Evolutionary conservation across 164 flowering plant species (phyloP), one percentile per base, ranked within the genome.

Genomic region (Santalum album): DNA sequence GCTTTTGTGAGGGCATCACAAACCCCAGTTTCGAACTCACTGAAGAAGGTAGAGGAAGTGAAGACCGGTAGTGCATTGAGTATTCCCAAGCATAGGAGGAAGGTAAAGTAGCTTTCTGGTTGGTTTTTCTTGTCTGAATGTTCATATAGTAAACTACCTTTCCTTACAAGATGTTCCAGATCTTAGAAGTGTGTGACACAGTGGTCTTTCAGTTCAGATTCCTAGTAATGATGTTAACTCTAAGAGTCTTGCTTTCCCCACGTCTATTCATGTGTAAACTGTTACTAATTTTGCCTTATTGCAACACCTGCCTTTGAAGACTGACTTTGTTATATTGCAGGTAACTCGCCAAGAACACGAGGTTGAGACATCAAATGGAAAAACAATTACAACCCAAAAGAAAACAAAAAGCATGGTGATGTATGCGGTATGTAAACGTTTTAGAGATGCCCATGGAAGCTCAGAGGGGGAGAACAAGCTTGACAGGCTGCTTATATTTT

Each of bases 341-440:
- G 96, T 89, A 23, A 87, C 97, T 59, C 96, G 62, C 57, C 95
- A 54, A 64, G 97, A 89, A 70, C 83, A 89, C 73, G 97, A 92
- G 73, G 83, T 87, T 70, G 96, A 89, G 68, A 87, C 88, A 7
- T 57, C 83, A 22, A 75, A 87, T 77, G 88, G 94, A 49, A 74
- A 81, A 67, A 87, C 82, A 46, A 71, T 87, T 39, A 87, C 96
- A 46, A 89, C 85, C 65, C 69, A 87, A 50, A 78, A 82, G 53
- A 91, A 83, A 68, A 86, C 95, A 24, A 88, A 66, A 69, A 87
- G 95, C 59, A 92, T 96, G 15, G 88, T 85, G 56, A 77, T 89
- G 97, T 83, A 89, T 76, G 95, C 68, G 85, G 99, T 87, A 63
- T 59, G 77, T 51, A 62, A 27, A 35, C 63, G 20, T 21, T 23